phyloP scores from a whole-genome alignment of 2,329 filamentous ascomycete species.

The Aureobasidium mangrovei region DNA sequence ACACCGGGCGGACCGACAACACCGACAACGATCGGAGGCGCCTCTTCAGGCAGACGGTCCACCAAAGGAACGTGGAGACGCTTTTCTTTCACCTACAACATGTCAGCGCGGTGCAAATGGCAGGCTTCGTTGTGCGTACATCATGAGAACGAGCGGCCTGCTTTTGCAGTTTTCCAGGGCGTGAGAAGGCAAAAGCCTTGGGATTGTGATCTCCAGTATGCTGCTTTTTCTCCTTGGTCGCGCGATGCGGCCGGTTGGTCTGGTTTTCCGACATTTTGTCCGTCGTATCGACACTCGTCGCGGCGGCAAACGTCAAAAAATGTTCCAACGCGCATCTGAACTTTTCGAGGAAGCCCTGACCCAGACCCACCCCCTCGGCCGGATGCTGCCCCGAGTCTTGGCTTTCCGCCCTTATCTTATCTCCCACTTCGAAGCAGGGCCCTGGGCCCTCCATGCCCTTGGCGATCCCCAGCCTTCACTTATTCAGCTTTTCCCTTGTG shows the following conservation, averaged over 20 bases:
- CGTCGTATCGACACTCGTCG: neutral
- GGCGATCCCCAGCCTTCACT: no score
- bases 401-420: constrained; percentile 10
- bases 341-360: constrained; percentile 2
- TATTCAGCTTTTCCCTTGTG: no score
- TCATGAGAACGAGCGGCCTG: constrained; percentile 65
- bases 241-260: constrained; percentile 74
- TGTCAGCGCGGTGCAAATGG: neutral
- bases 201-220: constrained; percentile 61
- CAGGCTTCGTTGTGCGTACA: constrained; percentile 36
- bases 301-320: constrained; percentile 13
- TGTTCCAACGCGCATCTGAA: neutral
- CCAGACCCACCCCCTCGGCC: neutral
- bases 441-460: no score
- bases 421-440: neutral
- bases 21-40: constrained; percentile 82
- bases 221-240: constrained; percentile 77
- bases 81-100: constrained; percentile 78
- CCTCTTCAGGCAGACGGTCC: constrained; percentile 90
- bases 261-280: constrained; percentile 48
- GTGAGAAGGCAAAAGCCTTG: constrained; percentile 80
- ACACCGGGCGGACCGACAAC: constrained; percentile 91
- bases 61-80: constrained; percentile 92
- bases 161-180: constrained; percentile 70
- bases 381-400: neutral